Conservation (phyloP, 78 protist species). For the Dictyostelium intermedium region DNA sequence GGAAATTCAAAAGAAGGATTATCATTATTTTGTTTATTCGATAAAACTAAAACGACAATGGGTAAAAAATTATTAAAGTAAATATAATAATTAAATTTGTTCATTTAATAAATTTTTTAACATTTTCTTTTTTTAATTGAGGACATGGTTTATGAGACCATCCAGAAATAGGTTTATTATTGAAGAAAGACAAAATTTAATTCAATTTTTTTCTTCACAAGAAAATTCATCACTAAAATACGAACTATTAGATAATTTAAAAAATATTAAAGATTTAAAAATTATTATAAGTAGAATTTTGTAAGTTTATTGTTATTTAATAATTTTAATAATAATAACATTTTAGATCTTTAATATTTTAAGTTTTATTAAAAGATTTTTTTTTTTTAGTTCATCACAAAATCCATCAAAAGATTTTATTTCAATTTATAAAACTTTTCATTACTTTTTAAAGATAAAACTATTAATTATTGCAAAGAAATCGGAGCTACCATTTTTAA, state of each 20-base stretch:
- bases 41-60: constrained; percentile 52
- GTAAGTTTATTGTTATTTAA: background rate
- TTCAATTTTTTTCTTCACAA: background rate
- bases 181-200: constrained; percentile 43
- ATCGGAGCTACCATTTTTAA: background rate
- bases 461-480: background rate
- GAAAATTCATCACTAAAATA: background rate
- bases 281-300: constrained; percentile 26
- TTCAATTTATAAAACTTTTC: background rate
- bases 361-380: background rate
- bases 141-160: constrained; percentile 79
- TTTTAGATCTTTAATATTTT: too few species aligned
- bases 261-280: constrained; percentile 39
- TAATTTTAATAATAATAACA: background rate
- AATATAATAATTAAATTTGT: background rate
- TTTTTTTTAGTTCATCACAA: constrained; percentile 14
- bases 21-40: constrained; percentile 40
- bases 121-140: background rate
- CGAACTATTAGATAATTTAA: background rate
- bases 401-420: constrained; percentile 28
- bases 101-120: background rate
- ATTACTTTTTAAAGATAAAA: constrained; percentile 20
- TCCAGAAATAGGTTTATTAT: constrained; percentile 12
- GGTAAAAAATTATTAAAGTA: constrained; percentile 48
- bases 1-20: constrained; percentile 59